These are phyloP conservation scores for Magnusiomyces suaveolens DNA, from an alignment of 1,139 yeast species.

Conservation along the genomic window DNA sequence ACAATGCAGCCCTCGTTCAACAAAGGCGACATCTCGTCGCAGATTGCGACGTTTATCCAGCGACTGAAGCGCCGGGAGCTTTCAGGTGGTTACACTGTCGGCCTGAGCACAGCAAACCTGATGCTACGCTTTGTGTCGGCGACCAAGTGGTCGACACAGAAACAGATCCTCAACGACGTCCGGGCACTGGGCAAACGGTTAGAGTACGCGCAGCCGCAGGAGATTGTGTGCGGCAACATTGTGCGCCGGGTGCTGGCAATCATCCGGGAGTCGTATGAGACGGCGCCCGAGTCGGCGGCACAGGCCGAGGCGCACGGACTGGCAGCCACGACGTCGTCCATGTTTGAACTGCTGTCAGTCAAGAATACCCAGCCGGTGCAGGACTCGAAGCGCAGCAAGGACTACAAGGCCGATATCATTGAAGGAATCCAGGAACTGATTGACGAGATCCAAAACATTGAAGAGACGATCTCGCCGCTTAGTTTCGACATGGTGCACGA, in stretches of 20 bases:
- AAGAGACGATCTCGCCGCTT: conserved; percentile 84
- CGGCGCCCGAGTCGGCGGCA: conserved; percentile 29
- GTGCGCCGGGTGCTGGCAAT: conserved; percentile 82
- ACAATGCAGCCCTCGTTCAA: background rate
- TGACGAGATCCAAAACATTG: conserved; percentile 83
- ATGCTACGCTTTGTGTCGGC: conserved; percentile 83
- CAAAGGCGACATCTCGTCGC: conserved; percentile 18
- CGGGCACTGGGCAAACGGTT: conserved; percentile 38
- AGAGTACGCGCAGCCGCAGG: conserved; percentile 41
- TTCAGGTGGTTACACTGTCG: conserved; percentile 65
- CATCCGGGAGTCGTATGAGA: conserved; percentile 77
- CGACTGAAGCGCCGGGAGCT: conserved; percentile 62
- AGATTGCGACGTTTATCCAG: conserved; percentile 20
- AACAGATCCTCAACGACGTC: conserved; percentile 60
- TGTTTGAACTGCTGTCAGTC: conserved; percentile 64
- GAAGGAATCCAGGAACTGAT: conserved; percentile 90
- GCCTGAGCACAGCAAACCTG: conserved; percentile 77
- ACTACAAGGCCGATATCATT: conserved; percentile 76
- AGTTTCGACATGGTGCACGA: conserved; percentile 92
- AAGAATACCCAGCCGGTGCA: conserved; percentile 7
- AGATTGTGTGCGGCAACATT: conserved; percentile 81
- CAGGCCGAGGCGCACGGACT: no score
- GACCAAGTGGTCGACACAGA: conserved; percentile 74
- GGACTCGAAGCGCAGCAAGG: no score
- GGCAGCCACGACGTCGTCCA: conserved; percentile 62